These are phyloP conservation scores for Thalassiosira oceanica DNA, from an alignment of 352 stramenopile species.

Conservation along the genomic window DNA sequence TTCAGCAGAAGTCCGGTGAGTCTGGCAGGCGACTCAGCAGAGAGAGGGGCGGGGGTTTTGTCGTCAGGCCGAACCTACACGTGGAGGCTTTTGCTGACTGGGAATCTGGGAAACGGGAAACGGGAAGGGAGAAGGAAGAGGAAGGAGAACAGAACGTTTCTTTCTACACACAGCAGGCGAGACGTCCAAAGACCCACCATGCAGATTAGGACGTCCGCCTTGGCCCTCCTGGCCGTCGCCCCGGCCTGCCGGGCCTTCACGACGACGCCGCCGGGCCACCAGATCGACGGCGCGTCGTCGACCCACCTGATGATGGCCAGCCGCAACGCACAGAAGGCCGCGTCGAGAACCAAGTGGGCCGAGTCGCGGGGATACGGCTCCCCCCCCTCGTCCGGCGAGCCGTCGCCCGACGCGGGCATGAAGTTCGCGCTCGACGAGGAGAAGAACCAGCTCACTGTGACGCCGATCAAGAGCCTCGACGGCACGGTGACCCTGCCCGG, in stretches of 20 bases:
- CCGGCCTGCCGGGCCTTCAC: conserved; percentile 31
- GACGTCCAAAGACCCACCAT: too few relatives aligned
- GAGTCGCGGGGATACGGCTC: conserved; percentile 51
- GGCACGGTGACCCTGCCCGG: conserved; percentile 86
- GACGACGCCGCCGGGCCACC: not conserved
- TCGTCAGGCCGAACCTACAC: too few relatives aligned
- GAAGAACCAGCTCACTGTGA: conserved; percentile 66
- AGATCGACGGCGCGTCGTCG: conserved; percentile 5
- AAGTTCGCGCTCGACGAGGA: conserved; percentile 23
- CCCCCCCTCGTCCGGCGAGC: too few relatives aligned
- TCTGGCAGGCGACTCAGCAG: too few relatives aligned
- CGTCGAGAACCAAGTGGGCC: conserved; percentile 64
- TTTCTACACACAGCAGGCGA: too few relatives aligned
- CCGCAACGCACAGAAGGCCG: conserved; percentile 58
- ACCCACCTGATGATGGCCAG: conserved; percentile 46
- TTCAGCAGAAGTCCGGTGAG: too few relatives aligned
- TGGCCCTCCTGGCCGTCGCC: conserved; percentile 36
- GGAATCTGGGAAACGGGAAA: too few relatives aligned
- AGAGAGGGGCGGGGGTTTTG: too few relatives aligned
- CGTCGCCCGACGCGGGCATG: conserved; percentile 19
- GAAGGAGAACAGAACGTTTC: too few relatives aligned
- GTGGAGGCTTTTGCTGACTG: too few relatives aligned
- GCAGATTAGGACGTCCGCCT: conserved; percentile 59
- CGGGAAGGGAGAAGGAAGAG: too few relatives aligned
- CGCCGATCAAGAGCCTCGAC: conserved; percentile 67